Base-by-base conservation (phyloP, 2,329 filamentous ascomycete genomes). In the Talaromyces sp. region DNA sequence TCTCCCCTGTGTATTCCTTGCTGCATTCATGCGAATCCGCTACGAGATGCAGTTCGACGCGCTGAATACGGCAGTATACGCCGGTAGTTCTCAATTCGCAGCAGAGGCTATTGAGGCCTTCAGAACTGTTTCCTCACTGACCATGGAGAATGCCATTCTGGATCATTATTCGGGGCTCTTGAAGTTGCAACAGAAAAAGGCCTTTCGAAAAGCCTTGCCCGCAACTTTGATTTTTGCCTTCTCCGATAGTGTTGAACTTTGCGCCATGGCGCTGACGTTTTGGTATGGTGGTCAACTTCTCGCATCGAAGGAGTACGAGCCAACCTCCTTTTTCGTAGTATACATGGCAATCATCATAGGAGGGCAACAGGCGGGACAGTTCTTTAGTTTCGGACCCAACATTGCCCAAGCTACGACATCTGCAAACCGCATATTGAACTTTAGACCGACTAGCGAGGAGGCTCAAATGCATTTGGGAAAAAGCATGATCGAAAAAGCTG, bases 41-140 rank as follows among this genome's bases (percentile, higher is more conserved):
- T 89, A 90, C 57, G 86, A 88, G 60, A 77, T 84, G 62, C 75
- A 86, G 55, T 39, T 39, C 10, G 36, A 88, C 56, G 79, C 82
- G 61, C 82, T 88, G 78, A 88, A 88, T 58, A 80, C 82, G 1
- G 80, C 79, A 10, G 85, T 90, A 0, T 91, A 90, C 60, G 80
- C 82, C 14, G 83, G 87, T 59, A 90, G 86, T 63, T 89, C 88
- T 17, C 84, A 88, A 62, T 90, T 91, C 61, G 88, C 87, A 0
- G 83, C 87, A 1, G 89, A 92, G 67, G 83, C 87, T 3, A 88
- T 91, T 36, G 81, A 85, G 1, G 88, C 88, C 0, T 89, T 90
- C 68, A 80, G 88, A 9, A 91, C 89, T 0, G 88, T 91, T 4
- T 76, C 86, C 0, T 81, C 86, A 1, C 76, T 91, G 16, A 88